Base-by-base conservation (phyloP, 164 flowering plant genomes). In the Vitis cinerea region DNA sequence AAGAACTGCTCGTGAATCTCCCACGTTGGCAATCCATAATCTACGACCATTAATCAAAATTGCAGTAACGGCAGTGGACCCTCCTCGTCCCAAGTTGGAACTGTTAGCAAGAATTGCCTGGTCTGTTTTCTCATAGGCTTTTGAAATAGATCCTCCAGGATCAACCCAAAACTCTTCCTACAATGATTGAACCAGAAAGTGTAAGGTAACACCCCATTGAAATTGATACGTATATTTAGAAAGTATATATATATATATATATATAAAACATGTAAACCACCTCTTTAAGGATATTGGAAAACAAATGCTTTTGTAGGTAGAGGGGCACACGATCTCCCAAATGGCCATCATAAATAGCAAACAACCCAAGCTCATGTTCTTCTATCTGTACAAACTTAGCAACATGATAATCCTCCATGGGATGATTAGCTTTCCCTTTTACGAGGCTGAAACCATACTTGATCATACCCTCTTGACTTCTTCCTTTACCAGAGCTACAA, bases 261-360 rank as follows among this genome's bases (percentile, higher is more conserved):
- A 50, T 23, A 11, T 13, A 16, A 50, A 37, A 11, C 5, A 47
- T 53, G 17, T 53, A 59, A 60, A 77, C 4, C 17, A 82, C 87
- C 82, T 84, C 86, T 64, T 81, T 81, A 9, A 82, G 57, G 66
- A 85, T 85, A 54, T 83, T 83, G 67, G 76, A 27, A 68, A 85
- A 80, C 72, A 85, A 62, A 81, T 85, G 83, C 68, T 82, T 86
- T 71, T 86, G 89, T 13, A 86, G 76, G 69, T 81, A 86, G 7
- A 82, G 71, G 29, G 89, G 86, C 16, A 86, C 90, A 50, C 19
- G 51, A 67, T 84, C 80, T 54, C 90, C 87, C 74, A 79, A 67
- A 73, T 86, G 90, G 16, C 90, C 90, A 66, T 86, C 89, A 73
- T 73, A 86, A n/a, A 86, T 84, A 19, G 87, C 90, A 72, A 84